Percentiles rank a stretch among this genome's conserved stretches.
phyloP scores from a whole-genome alignment of 257 asterid species.

The Gynochthodes officinalis region DNA sequence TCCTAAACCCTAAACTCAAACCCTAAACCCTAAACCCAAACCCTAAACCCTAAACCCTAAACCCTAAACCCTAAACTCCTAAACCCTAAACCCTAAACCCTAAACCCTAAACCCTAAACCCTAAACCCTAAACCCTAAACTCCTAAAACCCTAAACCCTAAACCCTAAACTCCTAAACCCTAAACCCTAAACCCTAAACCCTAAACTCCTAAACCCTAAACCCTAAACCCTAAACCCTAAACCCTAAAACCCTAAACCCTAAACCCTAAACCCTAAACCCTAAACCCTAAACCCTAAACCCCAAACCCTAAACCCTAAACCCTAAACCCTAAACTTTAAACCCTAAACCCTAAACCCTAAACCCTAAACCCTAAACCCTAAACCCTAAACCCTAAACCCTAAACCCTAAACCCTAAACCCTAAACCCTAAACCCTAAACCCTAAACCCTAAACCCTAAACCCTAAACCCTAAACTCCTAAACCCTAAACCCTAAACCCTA shows the following conservation, averaged over 20 bases:
- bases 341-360: conserved; percentile 1
- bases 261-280: conserved; percentile 11
- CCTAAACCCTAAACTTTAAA: conserved; percentile 7
- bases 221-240: conserved; percentile 12
- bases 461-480: no score
- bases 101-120: conserved; percentile 3
- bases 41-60: conserved; percentile 10
- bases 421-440: background rate
- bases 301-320: conserved; percentile 2
- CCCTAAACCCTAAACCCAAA: conserved; percentile 15
- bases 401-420: conserved; percentile 4
- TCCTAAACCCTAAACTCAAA: conserved; percentile 19
- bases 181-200: conserved; percentile 4
- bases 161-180: conserved; percentile 8
- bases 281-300: conserved; percentile 16
- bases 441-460: no score
- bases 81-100: conserved; percentile 13
- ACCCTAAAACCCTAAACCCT: conserved; percentile 5
- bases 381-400: conserved; percentile 1
- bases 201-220: conserved; percentile 2
- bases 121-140: conserved; percentile 15
- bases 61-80: conserved; percentile 16
- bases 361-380: conserved; percentile 7
- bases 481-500: no score
- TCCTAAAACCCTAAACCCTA: conserved; percentile 15